These are phyloP conservation scores for Coemansia guatemalensis DNA, from an alignment of 192 early-diverging fungal genomes.

Conservation along the genomic window DNA sequence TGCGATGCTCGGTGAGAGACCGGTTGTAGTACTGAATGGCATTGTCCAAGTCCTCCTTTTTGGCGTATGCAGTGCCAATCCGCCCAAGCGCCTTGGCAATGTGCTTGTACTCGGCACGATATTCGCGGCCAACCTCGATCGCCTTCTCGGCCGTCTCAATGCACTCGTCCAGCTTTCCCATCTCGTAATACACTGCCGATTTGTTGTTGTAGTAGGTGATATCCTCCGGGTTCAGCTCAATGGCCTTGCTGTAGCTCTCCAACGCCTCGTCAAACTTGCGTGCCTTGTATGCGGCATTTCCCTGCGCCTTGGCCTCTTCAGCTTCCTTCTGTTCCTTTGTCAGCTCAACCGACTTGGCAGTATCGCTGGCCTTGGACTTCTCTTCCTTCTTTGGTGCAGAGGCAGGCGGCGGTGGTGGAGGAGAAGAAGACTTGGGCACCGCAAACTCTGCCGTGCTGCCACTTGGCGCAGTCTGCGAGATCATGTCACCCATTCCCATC, in stretches of 20 bases:
- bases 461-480: slow-evolving; percentile 34
- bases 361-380: slow-evolving; percentile 35
- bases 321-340: slow-evolving; percentile 61
- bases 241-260: slow-evolving; percentile 87
- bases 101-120: slow-evolving; percentile 91
- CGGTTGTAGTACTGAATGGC: slow-evolving; percentile 93
- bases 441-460: slow-evolving; percentile 19
- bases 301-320: slow-evolving; percentile 77
- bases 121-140: slow-evolving; percentile 86
- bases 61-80: slow-evolving; percentile 86
- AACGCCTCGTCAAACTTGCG: slow-evolving; percentile 87
- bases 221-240: slow-evolving; percentile 85
- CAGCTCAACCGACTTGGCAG: slow-evolving; percentile 43
- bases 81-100: slow-evolving; percentile 93
- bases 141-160: slow-evolving; percentile 92
- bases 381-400: slow-evolving; percentile 12
- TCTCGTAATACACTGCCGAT: slow-evolving; percentile 93
- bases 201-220: slow-evolving; percentile 96
- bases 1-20: slow-evolving; percentile 94
- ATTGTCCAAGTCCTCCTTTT: slow-evolving; percentile 72
- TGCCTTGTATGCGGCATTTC: slow-evolving; percentile 91
- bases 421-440: slow-evolving; percentile 11
- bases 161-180: slow-evolving; percentile 88
- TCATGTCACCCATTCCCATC: slow-evolving; percentile 67
- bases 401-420: slow-evolving; percentile 17